A percentile compares a stretch with the other conserved stretches of the same genome.
phyloP scores from a whole-genome alignment of 805 yeast genomes.

The Metschnikowia arizonensis region DNA sequence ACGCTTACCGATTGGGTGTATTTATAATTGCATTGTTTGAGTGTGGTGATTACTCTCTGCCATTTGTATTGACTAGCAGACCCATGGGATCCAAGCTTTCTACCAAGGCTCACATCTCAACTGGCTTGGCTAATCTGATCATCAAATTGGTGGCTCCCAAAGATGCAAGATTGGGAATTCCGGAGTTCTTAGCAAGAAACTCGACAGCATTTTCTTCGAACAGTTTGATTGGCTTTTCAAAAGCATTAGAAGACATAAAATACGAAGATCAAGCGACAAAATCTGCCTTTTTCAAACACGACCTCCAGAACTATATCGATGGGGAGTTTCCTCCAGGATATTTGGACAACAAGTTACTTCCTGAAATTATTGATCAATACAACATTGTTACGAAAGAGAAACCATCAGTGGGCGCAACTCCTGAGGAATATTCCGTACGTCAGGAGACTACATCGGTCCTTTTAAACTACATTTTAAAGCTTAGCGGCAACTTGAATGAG shows the following conservation, averaged over 20 bases:
- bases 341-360: conserved; percentile 60
- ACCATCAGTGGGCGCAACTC: conserved; percentile 25
- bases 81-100: conserved; percentile 5
- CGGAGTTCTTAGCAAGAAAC: conserved; percentile 27
- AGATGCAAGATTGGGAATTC: conserved; percentile 29
- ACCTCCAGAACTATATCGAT: conserved; percentile 24
- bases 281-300: conserved; percentile 36
- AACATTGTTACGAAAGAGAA: conserved; percentile 25
- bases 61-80: not conserved
- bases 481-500: conserved; percentile 25
- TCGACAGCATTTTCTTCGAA: conserved; percentile 31
- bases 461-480: conserved; percentile 40
- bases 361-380: conserved; percentile 53
- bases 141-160: conserved; percentile 35
- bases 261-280: conserved; percentile 54
- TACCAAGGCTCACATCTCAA: conserved; percentile 28
- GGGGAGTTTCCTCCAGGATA: conserved; percentile 46
- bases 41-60: conserved; percentile 12
- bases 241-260: conserved; percentile 52
- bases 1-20: conserved; percentile 61
- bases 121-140: conserved; percentile 30
- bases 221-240: conserved; percentile 48
- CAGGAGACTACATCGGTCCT: conserved; percentile 37
- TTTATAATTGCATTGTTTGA: conserved; percentile 48
- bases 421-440: conserved; percentile 28